A percentile compares a stretch with the other conserved stretches of the same genome.
Evolutionary conservation across 108 stramenopile genomes (phyloP).

Genomic region (Skeletonema potamos): DNA sequence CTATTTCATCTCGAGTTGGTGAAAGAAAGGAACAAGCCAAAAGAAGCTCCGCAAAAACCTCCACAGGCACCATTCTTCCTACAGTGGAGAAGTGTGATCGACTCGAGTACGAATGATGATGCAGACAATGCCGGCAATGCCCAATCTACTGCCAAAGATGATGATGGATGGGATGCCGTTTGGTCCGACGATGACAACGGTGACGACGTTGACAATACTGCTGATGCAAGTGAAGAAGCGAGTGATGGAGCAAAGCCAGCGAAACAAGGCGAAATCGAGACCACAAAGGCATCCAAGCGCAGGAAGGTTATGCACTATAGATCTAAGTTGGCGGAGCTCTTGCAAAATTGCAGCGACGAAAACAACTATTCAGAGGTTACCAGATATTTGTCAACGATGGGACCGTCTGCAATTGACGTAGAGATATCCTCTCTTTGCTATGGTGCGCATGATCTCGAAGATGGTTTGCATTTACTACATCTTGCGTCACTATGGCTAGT

Average conservation of each 20-base stretch:
- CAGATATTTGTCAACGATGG: slow-evolving; percentile 68
- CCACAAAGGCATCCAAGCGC: slow-evolving; percentile 49
- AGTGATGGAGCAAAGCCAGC: slow-evolving; percentile 18
- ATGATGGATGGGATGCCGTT: slow-evolving; percentile 79
- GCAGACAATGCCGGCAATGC: neutral
- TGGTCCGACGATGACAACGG: slow-evolving; percentile 85
- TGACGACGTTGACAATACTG: slow-evolving; percentile 3
- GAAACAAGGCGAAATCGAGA: slow-evolving; percentile 12
- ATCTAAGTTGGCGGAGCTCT: slow-evolving; percentile 69
- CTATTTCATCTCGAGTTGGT: slow-evolving; percentile 95
- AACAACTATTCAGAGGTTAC: slow-evolving; percentile 58
- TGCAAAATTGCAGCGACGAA: slow-evolving; percentile 50
- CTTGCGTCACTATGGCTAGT: slow-evolving; percentile 74
- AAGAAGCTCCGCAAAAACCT: slow-evolving; percentile 91
- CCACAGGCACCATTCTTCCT: slow-evolving; percentile 96
- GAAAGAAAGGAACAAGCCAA: slow-evolving; percentile 93
- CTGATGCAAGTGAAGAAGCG: slow-evolving; percentile 45
- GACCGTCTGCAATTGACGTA: slow-evolving; percentile 93
- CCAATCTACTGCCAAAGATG: neutral
- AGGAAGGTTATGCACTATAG: slow-evolving; percentile 61
- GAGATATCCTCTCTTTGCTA: slow-evolving; percentile 81
- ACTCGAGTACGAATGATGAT: slow-evolving; percentile 28
- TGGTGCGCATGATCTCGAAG: slow-evolving; percentile 84
- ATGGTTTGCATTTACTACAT: slow-evolving; percentile 73
- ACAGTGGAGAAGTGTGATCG: slow-evolving; percentile 78